These are phyloP conservation scores for Populus tremula DNA, from an alignment of 345 rosid genomes.

Conservation along the genomic window DNA sequence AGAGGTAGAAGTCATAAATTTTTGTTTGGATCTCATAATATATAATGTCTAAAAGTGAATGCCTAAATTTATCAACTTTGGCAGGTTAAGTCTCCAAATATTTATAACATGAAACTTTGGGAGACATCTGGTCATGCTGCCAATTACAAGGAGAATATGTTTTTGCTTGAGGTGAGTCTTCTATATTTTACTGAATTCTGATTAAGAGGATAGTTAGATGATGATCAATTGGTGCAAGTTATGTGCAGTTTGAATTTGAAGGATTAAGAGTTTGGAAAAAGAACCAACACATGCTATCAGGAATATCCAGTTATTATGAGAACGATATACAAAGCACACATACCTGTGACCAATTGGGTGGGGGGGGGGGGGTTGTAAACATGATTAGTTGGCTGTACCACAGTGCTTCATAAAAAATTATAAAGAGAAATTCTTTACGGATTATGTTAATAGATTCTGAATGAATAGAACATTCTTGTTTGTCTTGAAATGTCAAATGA, in stretches of 20 bases:
- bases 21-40: conserved; percentile 11
- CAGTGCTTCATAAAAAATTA: no score
- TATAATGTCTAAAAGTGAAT: conserved; percentile 2
- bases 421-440: no score
- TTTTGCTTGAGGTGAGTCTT: conserved; percentile 72
- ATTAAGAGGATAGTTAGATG: neutral
- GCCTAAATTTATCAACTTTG: conserved; percentile 19
- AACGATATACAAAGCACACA: neutral
- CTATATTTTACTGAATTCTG: neutral
- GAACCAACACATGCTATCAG: neutral
- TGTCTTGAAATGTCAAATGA: no score
- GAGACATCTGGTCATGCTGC: conserved; percentile 95
- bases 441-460: neutral
- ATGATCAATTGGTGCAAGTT: neutral
- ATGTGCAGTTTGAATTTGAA: neutral
- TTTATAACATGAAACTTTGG: conserved; percentile 95
- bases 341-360: neutral
- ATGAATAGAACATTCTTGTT: neutral
- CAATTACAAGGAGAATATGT: conserved; percentile 96
- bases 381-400: neutral
- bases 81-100: conserved; percentile 92
- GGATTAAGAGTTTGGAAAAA: neutral
- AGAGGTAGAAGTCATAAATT: conserved; percentile 52
- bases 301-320: neutral
- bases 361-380: neutral